Evolutionary conservation across 1,139 yeast species (phyloP).

Genomic region (Ogataea hybrid): DNA sequence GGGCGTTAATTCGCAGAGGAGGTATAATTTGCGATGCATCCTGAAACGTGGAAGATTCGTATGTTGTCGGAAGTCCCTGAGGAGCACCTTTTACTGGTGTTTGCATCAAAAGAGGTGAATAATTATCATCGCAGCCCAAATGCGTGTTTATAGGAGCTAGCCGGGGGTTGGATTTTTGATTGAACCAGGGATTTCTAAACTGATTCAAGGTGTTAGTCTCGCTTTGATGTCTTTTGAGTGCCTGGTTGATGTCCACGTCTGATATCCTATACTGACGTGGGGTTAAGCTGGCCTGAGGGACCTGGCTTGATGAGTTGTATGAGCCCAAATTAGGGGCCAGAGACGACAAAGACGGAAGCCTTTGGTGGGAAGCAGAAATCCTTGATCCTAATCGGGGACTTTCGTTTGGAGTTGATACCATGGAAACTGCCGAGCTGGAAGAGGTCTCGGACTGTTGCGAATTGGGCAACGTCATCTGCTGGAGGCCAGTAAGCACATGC

Average conservation of each 20-base stretch:
- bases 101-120: conserved; percentile 15
- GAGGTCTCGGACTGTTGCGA: conserved; percentile 8
- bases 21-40: conserved; percentile 33
- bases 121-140: conserved; percentile 10
- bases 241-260: conserved; percentile 16
- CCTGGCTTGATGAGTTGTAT: conserved; percentile 1
- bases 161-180: conserved; percentile 11
- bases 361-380: conserved; percentile 19
- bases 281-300: conserved; percentile 9
- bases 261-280: conserved; percentile 17
- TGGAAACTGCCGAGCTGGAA: conserved; percentile 4
- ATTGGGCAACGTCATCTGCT: conserved; percentile 24
- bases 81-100: conserved; percentile 21
- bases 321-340: conserved; percentile 11
- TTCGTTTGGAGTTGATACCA: conserved; percentile 19
- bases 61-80: conserved; percentile 45
- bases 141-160: conserved; percentile 12
- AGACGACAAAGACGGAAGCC: conserved; percentile 21
- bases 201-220: conserved; percentile 15
- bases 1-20: conserved; percentile 42
- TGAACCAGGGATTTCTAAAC: conserved; percentile 25
- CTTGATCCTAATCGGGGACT: conserved; percentile 19
- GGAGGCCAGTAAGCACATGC: conserved; percentile 20
- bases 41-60: conserved; percentile 35
- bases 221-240: conserved; percentile 18